Evolutionary conservation across 2,329 filamentous ascomycete genomes (phyloP).

Genomic region (Curvularia lunata): DNA sequence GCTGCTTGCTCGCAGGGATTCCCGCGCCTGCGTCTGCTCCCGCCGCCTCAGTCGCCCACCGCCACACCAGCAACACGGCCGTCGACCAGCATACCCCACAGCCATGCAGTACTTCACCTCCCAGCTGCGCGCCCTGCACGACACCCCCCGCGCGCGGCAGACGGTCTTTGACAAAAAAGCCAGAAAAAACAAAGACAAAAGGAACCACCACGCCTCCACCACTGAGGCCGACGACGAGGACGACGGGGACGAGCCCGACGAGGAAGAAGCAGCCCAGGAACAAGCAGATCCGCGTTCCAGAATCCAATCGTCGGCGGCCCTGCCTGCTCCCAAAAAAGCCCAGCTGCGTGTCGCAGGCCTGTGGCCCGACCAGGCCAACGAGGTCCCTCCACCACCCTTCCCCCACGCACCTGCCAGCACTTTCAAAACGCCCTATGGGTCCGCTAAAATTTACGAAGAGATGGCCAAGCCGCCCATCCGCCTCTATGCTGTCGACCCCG

Average conservation of each 20-base stretch:
- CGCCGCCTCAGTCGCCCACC: slow-evolving; percentile 15
- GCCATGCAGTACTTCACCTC: slow-evolving; percentile 45
- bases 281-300: slow-evolving; percentile 12
- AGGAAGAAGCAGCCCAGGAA: not conserved
- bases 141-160: slow-evolving; percentile 41
- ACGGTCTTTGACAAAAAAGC: slow-evolving; percentile 29
- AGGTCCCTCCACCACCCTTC: slow-evolving; percentile 52
- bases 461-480: slow-evolving; percentile 52
- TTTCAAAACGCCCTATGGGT: slow-evolving; percentile 22
- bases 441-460: slow-evolving; percentile 46
- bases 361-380: slow-evolving; percentile 45
- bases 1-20: slow-evolving; percentile 1
- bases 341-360: slow-evolving; percentile 52
- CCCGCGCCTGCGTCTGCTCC: slow-evolving; percentile 6
- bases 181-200: slow-evolving; percentile 33
- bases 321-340: slow-evolving; percentile 30
- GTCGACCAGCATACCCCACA: slow-evolving; percentile 1
- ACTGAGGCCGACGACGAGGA: slow-evolving; percentile 27
- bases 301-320: slow-evolving; percentile 26
- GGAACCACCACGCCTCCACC: slow-evolving; percentile 17
- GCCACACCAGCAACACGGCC: not conserved
- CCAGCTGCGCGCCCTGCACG: slow-evolving; percentile 36
- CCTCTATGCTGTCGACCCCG: slow-evolving; percentile 42
- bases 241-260: not conserved
- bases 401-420: slow-evolving; percentile 50